Percentiles rank a stretch among this genome's conserved stretches.
Conservation (phyloP, 345 rosid genomes). For the Noccaea bulbosa region DNA sequence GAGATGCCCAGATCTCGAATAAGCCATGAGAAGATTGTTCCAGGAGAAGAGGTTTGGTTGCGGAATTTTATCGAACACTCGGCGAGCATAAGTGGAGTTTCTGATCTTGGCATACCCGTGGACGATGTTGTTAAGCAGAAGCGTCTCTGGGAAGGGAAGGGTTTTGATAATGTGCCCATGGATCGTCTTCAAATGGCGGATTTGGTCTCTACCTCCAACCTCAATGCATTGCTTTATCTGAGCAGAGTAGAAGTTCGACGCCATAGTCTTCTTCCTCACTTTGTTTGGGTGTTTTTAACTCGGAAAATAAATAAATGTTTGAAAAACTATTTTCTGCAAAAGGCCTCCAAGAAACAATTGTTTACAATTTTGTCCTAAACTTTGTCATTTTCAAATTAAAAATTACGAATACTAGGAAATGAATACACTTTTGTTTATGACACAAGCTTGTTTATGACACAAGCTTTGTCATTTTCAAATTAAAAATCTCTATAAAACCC, state of each 20-base stretch:
- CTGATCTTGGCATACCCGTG: conserved; percentile 47
- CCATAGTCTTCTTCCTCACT: conserved; percentile 27
- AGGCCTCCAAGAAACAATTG: too few relatives aligned
- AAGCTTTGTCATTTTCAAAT: too few relatives aligned
- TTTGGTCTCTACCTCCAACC: conserved; percentile 45
- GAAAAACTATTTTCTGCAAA: too few relatives aligned
- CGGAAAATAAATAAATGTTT: too few relatives aligned
- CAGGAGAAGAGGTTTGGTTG: conserved; percentile 70
- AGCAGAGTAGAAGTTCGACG: conserved; percentile 54
- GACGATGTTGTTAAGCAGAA: conserved; percentile 62
- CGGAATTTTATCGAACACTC: conserved; percentile 65
- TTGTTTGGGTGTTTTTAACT: conserved; percentile 10
- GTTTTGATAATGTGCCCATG: conserved; percentile 64
- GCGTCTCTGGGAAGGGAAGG: conserved; percentile 53
- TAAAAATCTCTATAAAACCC: too few relatives aligned
- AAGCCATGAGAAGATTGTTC: conserved; percentile 82
- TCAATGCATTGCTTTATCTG: conserved; percentile 62
- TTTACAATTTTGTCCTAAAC: too few relatives aligned
- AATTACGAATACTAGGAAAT: too few relatives aligned
- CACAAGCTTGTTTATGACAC: too few relatives aligned
- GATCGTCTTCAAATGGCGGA: conserved; percentile 54
- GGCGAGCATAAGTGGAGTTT: conserved; percentile 60
- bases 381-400: too few relatives aligned
- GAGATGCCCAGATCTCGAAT: conserved; percentile 68
- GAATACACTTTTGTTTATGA: too few relatives aligned